Conservation (phyloP, 2,329 filamentous ascomycete genomes). For the Epichloe bromicola region DNA sequence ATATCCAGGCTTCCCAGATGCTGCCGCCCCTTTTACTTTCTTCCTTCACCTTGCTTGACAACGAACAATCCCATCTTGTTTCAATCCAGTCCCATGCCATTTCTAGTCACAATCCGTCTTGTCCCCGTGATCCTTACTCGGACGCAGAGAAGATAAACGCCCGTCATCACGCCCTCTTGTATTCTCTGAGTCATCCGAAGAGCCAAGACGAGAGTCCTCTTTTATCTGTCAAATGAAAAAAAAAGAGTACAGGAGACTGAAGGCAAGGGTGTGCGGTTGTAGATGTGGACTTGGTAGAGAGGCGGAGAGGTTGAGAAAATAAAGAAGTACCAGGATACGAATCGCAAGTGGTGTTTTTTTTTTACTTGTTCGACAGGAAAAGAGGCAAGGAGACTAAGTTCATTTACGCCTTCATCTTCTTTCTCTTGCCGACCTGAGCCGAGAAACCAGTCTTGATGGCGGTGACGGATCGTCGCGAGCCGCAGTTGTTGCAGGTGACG, state of each 20-base stretch:
- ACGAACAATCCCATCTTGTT: too few relatives aligned
- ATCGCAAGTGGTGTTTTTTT: not conserved
- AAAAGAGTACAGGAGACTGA: not conserved
- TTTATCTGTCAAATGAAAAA: not conserved
- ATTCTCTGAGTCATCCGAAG: not conserved
- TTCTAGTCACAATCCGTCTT: too few relatives aligned
- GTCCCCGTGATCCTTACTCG: too few relatives aligned
- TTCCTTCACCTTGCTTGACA: too few relatives aligned
- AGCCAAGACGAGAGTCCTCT: not conserved
- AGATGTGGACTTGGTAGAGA: not conserved
- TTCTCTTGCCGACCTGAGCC: constrained; percentile 97
- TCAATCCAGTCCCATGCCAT: too few relatives aligned
- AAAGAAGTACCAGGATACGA: not conserved
- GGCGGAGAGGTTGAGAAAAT: not conserved
- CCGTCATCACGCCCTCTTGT: too few relatives aligned
- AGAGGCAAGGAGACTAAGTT: not conserved
- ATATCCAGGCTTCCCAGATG: not conserved
- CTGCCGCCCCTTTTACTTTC: too few relatives aligned
- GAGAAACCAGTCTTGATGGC: constrained; percentile 99
- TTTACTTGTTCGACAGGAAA: not conserved
- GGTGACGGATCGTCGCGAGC: constrained; percentile 74
- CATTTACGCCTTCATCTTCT: constrained; percentile 73
- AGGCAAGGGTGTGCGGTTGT: not conserved
- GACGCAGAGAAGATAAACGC: too few relatives aligned
- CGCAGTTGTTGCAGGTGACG: constrained; percentile 83